Conservation (phyloP, 106 monocot genomes). For the Posidonia australis region DNA sequence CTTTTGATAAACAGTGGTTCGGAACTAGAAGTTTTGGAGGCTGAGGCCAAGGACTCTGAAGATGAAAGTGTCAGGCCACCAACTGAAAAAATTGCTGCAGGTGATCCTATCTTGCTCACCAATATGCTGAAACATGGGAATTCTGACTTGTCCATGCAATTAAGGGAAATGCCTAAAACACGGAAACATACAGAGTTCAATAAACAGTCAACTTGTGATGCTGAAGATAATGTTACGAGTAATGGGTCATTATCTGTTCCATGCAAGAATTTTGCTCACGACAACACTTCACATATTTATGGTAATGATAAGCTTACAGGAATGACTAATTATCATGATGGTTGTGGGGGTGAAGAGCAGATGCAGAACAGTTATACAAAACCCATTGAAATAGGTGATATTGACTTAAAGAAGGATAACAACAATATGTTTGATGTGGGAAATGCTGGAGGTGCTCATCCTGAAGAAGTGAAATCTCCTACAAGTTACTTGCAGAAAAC, state of each 20-base stretch:
- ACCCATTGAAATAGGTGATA: no score
- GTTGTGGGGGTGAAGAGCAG: neutral
- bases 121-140: neutral
- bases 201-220: neutral
- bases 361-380: neutral
- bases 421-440: neutral
- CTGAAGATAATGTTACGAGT: neutral
- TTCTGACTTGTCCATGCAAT: neutral
- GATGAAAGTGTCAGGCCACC: constrained; percentile 14
- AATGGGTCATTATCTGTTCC: neutral
- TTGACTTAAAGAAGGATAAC: neutral
- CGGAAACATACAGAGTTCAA: neutral
- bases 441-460: neutral
- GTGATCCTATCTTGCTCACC: neutral
- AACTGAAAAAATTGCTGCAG: neutral
- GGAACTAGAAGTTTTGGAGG: constrained; percentile 73
- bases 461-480: neutral
- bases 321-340: neutral
- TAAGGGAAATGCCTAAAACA: neutral
- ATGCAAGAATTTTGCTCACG: neutral
- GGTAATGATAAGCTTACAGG: neutral
- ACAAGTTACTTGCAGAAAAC: constrained; percentile 2
- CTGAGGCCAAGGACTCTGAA: constrained; percentile 77
- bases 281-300: neutral
- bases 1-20: constrained; percentile 39